These are phyloP conservation scores for Mucuna pruriens DNA, from an alignment of 306 rosid species.

Conservation along the genomic window DNA sequence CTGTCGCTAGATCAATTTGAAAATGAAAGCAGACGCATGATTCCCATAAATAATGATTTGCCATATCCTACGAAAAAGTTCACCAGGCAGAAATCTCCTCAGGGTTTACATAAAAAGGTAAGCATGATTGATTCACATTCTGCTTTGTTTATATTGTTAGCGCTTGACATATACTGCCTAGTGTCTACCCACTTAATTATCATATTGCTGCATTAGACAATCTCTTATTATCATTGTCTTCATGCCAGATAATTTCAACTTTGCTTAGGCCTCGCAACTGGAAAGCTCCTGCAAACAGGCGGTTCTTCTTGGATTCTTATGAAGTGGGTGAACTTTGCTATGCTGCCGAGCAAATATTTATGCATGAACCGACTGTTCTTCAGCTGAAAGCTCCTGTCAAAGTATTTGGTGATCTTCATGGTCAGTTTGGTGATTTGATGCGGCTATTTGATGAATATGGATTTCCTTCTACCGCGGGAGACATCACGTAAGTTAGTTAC, in stretches of 20 bases:
- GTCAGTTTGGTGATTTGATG: slow-evolving; percentile 99
- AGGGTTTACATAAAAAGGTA: slow-evolving; percentile 97
- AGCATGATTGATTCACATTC: slow-evolving; percentile 34
- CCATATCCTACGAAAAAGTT: slow-evolving; percentile 80
- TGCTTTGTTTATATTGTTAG: slow-evolving; percentile 7
- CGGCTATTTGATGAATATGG: slow-evolving; percentile 99
- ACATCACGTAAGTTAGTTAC: slow-evolving; percentile 80
- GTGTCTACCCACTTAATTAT: slow-evolving; percentile 12
- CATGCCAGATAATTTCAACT: slow-evolving; percentile 77
- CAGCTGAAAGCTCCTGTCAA: slow-evolving; percentile 97
- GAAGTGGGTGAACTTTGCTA: slow-evolving; percentile 99
- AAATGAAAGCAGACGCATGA: slow-evolving; percentile 99
- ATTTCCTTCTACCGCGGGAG: slow-evolving; percentile 99
- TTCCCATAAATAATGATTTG: slow-evolving; percentile 80
- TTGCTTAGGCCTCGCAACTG: slow-evolving; percentile 96
- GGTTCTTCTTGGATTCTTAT: slow-evolving; percentile 96
- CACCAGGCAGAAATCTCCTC: slow-evolving; percentile 94
- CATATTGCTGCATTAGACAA: slow-evolving; percentile 22
- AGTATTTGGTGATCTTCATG: slow-evolving; percentile 99
- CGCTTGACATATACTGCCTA: slow-evolving; percentile 1
- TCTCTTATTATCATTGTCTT: slow-evolving; percentile 29
- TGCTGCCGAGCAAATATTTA: slow-evolving; percentile 98
- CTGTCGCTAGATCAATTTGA: slow-evolving; percentile 97
- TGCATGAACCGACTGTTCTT: slow-evolving; percentile 97
- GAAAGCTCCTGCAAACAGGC: slow-evolving; percentile 93